phyloP scores from a whole-genome alignment of 768 basidiomycete genomes.

The Panaeolus cyanescens region DNA sequence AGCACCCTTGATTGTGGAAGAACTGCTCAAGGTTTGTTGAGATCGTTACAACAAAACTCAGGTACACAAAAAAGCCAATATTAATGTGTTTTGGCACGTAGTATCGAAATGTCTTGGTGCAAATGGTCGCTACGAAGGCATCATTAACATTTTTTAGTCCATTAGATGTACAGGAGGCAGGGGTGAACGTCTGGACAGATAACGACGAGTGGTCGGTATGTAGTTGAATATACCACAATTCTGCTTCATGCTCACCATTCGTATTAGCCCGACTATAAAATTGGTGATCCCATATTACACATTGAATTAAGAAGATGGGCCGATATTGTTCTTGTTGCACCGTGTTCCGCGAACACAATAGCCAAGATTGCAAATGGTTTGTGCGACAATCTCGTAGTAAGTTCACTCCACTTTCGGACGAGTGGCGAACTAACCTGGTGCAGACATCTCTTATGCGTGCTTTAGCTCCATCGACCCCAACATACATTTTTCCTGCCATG shows the following conservation, averaged over 20 bases:
- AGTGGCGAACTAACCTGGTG: background rate
- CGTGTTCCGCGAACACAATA: slow-evolving; percentile 96
- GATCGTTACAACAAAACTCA: background rate
- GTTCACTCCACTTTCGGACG: slow-evolving; percentile 15
- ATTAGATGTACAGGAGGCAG: slow-evolving; percentile 47
- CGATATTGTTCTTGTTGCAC: slow-evolving; percentile 91
- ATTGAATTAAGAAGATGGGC: slow-evolving; percentile 96
- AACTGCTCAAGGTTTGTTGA: slow-evolving; percentile 57
- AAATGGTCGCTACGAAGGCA: slow-evolving; percentile 81
- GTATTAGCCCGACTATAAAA: slow-evolving; percentile 64
- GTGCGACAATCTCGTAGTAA: slow-evolving; percentile 89
- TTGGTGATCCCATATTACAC: slow-evolving; percentile 93
- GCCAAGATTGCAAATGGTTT: slow-evolving; percentile 88
- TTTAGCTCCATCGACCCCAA: slow-evolving; percentile 79
- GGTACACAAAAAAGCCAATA: background rate
- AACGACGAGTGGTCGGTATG: slow-evolving; percentile 92
- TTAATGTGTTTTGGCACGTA: slow-evolving; percentile 32
- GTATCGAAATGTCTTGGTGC: slow-evolving; percentile 75
- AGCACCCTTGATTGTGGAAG: slow-evolving; percentile 83
- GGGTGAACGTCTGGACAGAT: slow-evolving; percentile 82
- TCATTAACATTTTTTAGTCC: slow-evolving; percentile 78
- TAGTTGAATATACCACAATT: slow-evolving; percentile 7
- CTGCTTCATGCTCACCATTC: slow-evolving; percentile 1
- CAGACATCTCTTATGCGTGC: slow-evolving; percentile 85
- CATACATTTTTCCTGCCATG: slow-evolving; percentile 96